These are phyloP conservation scores for Allantophomopsis lycopodina DNA, from an alignment of 2,329 filamentous ascomycete species.

Conservation along the genomic window DNA sequence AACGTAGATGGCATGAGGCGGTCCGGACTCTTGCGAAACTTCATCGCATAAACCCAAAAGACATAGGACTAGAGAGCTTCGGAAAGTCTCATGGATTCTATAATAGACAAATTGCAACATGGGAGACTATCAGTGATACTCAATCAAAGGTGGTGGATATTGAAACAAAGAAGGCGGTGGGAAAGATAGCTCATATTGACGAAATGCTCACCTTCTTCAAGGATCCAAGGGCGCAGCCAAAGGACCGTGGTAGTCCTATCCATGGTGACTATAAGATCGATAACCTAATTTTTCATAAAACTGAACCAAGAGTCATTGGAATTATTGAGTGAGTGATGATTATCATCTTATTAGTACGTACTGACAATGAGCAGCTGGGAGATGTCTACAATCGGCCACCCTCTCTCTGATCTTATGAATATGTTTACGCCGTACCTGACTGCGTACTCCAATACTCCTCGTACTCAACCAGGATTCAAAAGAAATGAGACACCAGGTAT, in stretches of 20 bases:
- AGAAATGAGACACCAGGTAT: slow-evolving; percentile 33
- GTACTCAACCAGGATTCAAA: slow-evolving; percentile 22
- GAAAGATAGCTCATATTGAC: slow-evolving; percentile 66
- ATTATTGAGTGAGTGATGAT: slow-evolving; percentile 55
- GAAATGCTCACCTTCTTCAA: slow-evolving; percentile 67
- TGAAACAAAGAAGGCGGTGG: slow-evolving; percentile 61
- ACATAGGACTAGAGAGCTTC: slow-evolving; percentile 55
- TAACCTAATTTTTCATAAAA: slow-evolving; percentile 75
- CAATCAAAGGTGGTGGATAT: slow-evolving; percentile 63
- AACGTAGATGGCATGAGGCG: slow-evolving; percentile 54
- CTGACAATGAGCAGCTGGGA: slow-evolving; percentile 33
- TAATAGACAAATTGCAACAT: slow-evolving; percentile 67
- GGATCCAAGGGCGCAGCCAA: slow-evolving; percentile 51
- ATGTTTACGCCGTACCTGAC: slow-evolving; percentile 22
- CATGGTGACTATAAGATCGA: slow-evolving; percentile 94
- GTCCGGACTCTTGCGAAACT: slow-evolving; percentile 69
- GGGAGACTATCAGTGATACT: slow-evolving; percentile 58
- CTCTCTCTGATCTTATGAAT: slow-evolving; percentile 50
- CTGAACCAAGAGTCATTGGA: slow-evolving; percentile 71
- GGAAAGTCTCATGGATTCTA: slow-evolving; percentile 68
- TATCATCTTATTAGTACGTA: neutral
- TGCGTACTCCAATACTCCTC: slow-evolving; percentile 17
- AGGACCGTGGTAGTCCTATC: slow-evolving; percentile 62
- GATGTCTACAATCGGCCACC: slow-evolving; percentile 58
- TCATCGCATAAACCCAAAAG: slow-evolving; percentile 54